Base-by-base conservation (phyloP, 768 basidiomycete genomes). In the Auriscalpium microsporum region DNA sequence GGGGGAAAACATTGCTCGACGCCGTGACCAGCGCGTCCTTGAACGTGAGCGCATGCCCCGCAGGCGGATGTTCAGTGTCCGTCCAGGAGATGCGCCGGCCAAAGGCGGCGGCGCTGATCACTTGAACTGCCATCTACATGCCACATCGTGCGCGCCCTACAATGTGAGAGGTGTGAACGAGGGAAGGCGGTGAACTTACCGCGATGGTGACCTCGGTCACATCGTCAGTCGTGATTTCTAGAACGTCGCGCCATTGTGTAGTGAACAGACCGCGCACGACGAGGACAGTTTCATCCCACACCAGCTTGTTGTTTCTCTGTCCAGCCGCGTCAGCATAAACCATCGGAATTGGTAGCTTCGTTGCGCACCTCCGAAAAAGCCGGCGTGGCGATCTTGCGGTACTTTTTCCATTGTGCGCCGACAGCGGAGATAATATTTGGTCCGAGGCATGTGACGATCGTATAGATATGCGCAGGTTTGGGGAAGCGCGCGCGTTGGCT, bases 351-450 rank as follows among this genome's bases (percentile, higher is more conserved):
- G 46, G 6, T 11, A 17, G 4, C 23, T 13, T 16, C 37, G 45
- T 13, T 8, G 11, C 68, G 45, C 54, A 82, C 82, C 64, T 84
- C 82, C 6, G 80, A 80, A 64, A 86, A 86, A 0, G 82, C 78
- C 16, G 83, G 82, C 1, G 80, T 81, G 16, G 77, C 70, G 45
- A 86, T 76, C 64, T 80, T 82, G 48, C 83, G 69, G 58, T 82
- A 83, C 34, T 76, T 75, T 65, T 83, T 83, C 84, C 84, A 87
- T 56, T 80, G 73, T 5, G 80, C 77, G 21, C 78, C 80, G 60
- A 86, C 84, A 0, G 81, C 78, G 2, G 74, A 76, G 17, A 87
- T 75, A 45, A 86, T 80, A 58, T 86, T 88, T 8, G 63, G 63
- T 8, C 85, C 84, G 62, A 77, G 86, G 54, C 81, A 71, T 0